A percentile compares a stretch with the other conserved stretches of the same genome.
phyloP scores from a whole-genome alignment of 257 asterid genomes.

The Sherardia arvensis region DNA sequence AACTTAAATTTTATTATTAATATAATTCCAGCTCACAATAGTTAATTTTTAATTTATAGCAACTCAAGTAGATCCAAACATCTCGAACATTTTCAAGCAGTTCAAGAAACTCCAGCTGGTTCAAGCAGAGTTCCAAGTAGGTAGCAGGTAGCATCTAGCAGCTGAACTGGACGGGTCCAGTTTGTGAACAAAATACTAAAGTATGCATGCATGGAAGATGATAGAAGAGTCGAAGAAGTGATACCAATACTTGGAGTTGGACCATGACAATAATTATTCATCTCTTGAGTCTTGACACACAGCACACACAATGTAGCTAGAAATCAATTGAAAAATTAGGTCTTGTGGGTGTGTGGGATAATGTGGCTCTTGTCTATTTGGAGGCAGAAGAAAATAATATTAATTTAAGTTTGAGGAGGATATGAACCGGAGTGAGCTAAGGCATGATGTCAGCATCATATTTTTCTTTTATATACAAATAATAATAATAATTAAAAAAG shows the following conservation, averaged over 20 bases:
- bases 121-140: too few species aligned
- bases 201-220: background rate
- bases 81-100: too few species aligned
- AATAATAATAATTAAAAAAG: background rate
- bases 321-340: conserved; percentile 1
- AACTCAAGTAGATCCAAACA: too few species aligned
- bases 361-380: conserved; percentile 4
- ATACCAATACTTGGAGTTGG: background rate
- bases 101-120: too few species aligned
- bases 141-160: too few species aligned
- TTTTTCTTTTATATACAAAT: too few species aligned
- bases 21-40: too few species aligned
- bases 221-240: background rate
- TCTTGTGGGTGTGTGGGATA: background rate
- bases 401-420: background rate
- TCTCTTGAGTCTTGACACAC: background rate
- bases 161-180: too few species aligned
- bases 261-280: background rate
- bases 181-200: background rate
- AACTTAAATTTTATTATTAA: too few species aligned
- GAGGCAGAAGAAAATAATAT: background rate
- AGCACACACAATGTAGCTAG: background rate
- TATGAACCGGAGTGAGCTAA: background rate
- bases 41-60: too few species aligned
- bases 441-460: conserved; percentile 11